Evolutionary conservation across 2,329 filamentous ascomycete species (phyloP).

Genomic region (Pseudodiploospora longispora): DNA sequence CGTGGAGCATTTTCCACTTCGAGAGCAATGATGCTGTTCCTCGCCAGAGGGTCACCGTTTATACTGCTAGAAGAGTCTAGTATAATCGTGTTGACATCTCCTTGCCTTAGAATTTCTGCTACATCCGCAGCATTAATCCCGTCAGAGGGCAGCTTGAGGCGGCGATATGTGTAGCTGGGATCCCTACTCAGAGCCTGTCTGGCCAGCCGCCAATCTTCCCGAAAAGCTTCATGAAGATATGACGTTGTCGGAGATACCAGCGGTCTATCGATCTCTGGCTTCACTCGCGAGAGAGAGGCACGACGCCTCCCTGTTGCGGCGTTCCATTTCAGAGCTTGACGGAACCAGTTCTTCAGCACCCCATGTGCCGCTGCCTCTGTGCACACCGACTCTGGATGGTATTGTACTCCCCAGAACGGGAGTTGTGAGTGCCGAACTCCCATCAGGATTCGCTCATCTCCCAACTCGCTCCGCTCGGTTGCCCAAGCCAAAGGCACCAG

Average conservation of each 20-base stretch:
- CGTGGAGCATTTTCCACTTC: slow-evolving; percentile 48
- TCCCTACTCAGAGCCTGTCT: no score
- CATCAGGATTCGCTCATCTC: slow-evolving; percentile 60
- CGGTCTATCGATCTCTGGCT: background rate
- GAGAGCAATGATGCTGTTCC: slow-evolving; percentile 68
- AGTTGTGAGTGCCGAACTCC: slow-evolving; percentile 57
- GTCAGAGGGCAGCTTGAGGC: slow-evolving; percentile 36
- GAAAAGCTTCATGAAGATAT: slow-evolving; percentile 8
- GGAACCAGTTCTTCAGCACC: slow-evolving; percentile 71
- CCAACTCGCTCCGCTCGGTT: slow-evolving; percentile 31
- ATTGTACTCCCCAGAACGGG: slow-evolving; percentile 87
- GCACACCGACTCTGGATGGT: slow-evolving; percentile 84
- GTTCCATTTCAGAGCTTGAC: slow-evolving; percentile 55
- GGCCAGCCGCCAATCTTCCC: no score
- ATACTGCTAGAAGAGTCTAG: slow-evolving; percentile 52
- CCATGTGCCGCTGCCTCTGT: slow-evolving; percentile 59
- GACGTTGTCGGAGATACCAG: slow-evolving; percentile 13
- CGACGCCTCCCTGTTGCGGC: slow-evolving; percentile 14
- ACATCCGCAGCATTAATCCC: slow-evolving; percentile 45
- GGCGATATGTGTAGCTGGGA: slow-evolving; percentile 29
- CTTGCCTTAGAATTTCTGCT: slow-evolving; percentile 39
- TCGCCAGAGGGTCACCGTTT: slow-evolving; percentile 33
- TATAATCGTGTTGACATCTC: slow-evolving; percentile 40
- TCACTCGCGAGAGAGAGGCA: background rate
- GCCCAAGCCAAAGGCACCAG: slow-evolving; percentile 57